Evolutionary conservation across 2,329 filamentous ascomycete genomes (phyloP).

Genomic region (Fusarium udum): DNA sequence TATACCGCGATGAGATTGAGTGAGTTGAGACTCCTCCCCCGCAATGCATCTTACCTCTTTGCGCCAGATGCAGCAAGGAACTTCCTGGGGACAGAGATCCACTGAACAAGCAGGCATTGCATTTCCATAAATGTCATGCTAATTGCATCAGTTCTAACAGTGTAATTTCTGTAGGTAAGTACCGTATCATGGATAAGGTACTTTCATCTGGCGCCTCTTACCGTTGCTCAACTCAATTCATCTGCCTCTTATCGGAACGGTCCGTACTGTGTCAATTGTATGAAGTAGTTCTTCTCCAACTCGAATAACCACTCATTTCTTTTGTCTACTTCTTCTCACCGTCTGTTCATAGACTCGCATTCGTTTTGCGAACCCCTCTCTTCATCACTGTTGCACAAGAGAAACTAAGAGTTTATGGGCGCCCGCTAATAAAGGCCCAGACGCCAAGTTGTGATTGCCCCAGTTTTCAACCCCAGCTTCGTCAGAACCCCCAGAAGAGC

Average conservation of each 20-base stretch:
- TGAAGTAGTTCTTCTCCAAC: not conserved
- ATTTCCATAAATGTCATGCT: not conserved
- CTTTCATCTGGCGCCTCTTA: not conserved
- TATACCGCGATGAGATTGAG: not conserved
- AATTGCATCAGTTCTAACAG: not conserved
- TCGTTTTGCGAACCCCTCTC: not conserved
- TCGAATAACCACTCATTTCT: not conserved
- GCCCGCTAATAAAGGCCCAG: constrained; percentile 10
- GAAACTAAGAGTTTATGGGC: not conserved
- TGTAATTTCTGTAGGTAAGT: not conserved
- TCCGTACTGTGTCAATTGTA: not conserved
- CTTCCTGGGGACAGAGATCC: not conserved
- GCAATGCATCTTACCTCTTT: constrained; percentile 31
- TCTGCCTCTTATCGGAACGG: constrained; percentile 1
- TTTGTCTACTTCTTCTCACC: not conserved
- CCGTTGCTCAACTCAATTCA: not conserved
- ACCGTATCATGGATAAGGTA: not conserved
- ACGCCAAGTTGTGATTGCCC: constrained; percentile 20
- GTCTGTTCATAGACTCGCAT: not conserved
- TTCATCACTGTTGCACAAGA: not conserved
- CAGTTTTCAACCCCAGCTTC: constrained; percentile 38
- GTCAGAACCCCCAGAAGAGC: not conserved
- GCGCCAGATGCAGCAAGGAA: not conserved
- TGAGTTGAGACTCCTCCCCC: constrained; percentile 16
- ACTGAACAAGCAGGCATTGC: not conserved